Conservation (phyloP, 768 basidiomycete species). For the Suillus plorans region DNA sequence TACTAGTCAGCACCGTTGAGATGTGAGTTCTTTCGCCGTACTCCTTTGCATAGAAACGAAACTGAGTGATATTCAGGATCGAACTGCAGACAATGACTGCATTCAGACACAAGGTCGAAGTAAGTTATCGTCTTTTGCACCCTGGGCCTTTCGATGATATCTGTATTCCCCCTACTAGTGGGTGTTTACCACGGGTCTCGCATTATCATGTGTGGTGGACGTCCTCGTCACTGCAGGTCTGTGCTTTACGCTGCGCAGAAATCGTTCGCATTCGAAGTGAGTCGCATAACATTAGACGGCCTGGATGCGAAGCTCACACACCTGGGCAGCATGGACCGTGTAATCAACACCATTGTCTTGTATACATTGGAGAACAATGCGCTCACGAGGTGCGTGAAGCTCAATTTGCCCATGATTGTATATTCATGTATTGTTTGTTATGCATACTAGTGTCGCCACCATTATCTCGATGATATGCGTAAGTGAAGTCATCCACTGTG, state of each 20-base stretch:
- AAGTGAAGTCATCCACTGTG: slow-evolving; percentile 12
- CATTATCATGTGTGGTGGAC: slow-evolving; percentile 49
- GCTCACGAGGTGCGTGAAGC: slow-evolving; percentile 40
- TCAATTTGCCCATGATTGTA: background rate
- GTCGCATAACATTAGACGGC: background rate
- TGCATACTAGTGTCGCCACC: slow-evolving; percentile 34
- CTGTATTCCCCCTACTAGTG: slow-evolving; percentile 31
- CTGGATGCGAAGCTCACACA: background rate
- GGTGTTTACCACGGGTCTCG: slow-evolving; percentile 51
- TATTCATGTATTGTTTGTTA: slow-evolving; percentile 12
- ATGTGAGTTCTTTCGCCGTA: slow-evolving; percentile 20
- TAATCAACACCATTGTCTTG: slow-evolving; percentile 46
- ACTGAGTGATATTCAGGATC: slow-evolving; percentile 17
- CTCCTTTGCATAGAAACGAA: background rate
- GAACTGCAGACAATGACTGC: slow-evolving; percentile 21
- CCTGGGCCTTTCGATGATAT: slow-evolving; percentile 13
- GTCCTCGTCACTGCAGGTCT: slow-evolving; percentile 48
- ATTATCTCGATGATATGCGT: slow-evolving; percentile 44
- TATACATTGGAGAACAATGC: slow-evolving; percentile 56
- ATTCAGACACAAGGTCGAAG: slow-evolving; percentile 23
- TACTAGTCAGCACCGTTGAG: slow-evolving; percentile 27
- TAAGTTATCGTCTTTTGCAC: slow-evolving; percentile 4
- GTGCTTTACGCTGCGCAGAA: slow-evolving; percentile 41
- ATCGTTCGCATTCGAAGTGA: slow-evolving; percentile 39
- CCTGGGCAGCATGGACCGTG: slow-evolving; percentile 41